Evolutionary conservation across 192 early-diverging fungal genomes (phyloP).

Genomic region (Coemansia sp.): DNA sequence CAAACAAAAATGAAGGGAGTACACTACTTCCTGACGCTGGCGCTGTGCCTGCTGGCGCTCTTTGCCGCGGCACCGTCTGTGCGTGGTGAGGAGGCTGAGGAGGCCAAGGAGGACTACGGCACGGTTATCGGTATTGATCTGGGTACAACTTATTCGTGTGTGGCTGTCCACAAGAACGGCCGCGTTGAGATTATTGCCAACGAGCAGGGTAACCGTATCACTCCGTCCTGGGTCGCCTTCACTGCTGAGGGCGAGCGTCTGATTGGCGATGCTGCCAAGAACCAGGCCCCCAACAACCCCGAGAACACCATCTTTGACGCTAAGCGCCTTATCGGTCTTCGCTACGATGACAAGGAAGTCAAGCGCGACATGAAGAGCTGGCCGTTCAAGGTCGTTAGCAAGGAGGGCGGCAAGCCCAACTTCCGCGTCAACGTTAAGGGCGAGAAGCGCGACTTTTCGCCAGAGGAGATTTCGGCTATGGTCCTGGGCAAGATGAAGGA

Average conservation of each 20-base stretch:
- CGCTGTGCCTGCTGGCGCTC: slow-evolving; percentile 42
- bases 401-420: slow-evolving; percentile 72
- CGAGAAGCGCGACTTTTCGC: slow-evolving; percentile 78
- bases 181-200: slow-evolving; percentile 97
- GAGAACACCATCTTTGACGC: slow-evolving; percentile 91
- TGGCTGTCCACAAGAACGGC: slow-evolving; percentile 90
- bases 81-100: slow-evolving; percentile 39
- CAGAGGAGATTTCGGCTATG: slow-evolving; percentile 98
- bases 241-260: slow-evolving; percentile 84
- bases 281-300: slow-evolving; percentile 87
- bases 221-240: slow-evolving; percentile 92
- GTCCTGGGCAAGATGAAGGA: slow-evolving; percentile 99
- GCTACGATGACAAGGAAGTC: slow-evolving; percentile 86
- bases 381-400: slow-evolving; percentile 86
- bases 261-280: slow-evolving; percentile 94
- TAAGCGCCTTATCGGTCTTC: slow-evolving; percentile 89
- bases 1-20: slow-evolving; percentile 32
- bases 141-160: slow-evolving; percentile 93
- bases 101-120: slow-evolving; percentile 50
- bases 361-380: slow-evolving; percentile 93
- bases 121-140: slow-evolving; percentile 92
- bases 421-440: slow-evolving; percentile 87
- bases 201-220: slow-evolving; percentile 95
- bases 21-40: slow-evolving; percentile 51
- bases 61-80: slow-evolving; percentile 36